Evolutionary conservation across 345 rosid genomes (phyloP).

Genomic region (Passiflora organensis): DNA sequence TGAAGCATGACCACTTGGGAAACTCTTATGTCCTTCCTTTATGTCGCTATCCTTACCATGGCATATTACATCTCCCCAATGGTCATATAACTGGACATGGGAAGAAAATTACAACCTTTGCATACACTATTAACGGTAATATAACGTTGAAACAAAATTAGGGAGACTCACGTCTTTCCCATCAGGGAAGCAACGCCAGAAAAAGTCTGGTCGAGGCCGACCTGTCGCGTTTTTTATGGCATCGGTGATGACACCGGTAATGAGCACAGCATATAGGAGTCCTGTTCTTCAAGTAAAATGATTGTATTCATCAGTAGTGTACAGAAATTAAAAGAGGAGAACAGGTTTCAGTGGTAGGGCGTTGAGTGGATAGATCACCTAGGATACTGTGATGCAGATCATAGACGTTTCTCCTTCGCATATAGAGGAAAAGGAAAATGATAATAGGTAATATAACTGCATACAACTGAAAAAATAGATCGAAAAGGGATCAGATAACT

Average conservation of each 20-base stretch:
- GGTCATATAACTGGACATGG: constrained; percentile 35
- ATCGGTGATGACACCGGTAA: constrained; percentile 71
- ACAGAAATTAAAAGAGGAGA: too few species aligned
- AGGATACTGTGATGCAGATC: constrained; percentile 78
- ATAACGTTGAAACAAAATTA: not conserved
- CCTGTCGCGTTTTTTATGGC: constrained; percentile 72
- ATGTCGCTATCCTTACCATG: constrained; percentile 51
- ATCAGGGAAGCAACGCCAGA: constrained; percentile 96
- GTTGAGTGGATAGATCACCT: constrained; percentile 27
- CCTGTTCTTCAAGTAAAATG: constrained; percentile 24
- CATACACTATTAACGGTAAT: not conserved
- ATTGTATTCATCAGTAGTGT: too few species aligned
- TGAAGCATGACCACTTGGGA: constrained; percentile 88
- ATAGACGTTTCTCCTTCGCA: constrained; percentile 50
- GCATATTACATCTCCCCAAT: constrained; percentile 61
- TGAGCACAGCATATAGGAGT: constrained; percentile 56
- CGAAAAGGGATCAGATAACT: not conserved
- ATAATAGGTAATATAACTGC: constrained; percentile 57
- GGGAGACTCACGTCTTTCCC: constrained; percentile 46
- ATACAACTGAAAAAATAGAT: constrained; percentile 35
- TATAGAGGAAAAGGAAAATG: constrained; percentile 45
- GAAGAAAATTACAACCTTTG: not conserved
- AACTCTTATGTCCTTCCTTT: constrained; percentile 83
- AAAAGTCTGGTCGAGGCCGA: constrained; percentile 88
- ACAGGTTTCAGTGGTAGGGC: not conserved